phyloP scores from a whole-genome alignment of 768 basidiomycete species.

The Suillus fuscotomentosus region DNA sequence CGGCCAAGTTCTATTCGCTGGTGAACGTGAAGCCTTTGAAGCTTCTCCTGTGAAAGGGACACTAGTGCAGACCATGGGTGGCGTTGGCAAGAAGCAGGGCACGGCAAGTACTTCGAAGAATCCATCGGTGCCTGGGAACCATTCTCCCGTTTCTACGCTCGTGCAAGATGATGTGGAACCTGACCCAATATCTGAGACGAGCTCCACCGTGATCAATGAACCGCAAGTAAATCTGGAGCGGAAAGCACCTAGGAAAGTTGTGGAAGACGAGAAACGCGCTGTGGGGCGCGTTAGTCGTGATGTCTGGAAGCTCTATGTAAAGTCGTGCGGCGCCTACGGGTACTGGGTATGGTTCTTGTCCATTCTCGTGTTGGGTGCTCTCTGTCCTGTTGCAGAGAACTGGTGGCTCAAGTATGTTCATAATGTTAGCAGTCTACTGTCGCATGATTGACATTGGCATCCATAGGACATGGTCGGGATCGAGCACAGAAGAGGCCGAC shows the following conservation, averaged over 20 bases:
- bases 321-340: constrained; percentile 44
- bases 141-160: constrained; percentile 21
- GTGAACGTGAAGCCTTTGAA: constrained; percentile 62
- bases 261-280: constrained; percentile 83
- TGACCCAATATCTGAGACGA: constrained; percentile 37
- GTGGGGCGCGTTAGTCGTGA: constrained; percentile 65
- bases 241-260: constrained; percentile 73
- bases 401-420: constrained; percentile 58
- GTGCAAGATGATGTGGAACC: constrained; percentile 11
- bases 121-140: constrained; percentile 7
- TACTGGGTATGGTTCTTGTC: constrained; percentile 61
- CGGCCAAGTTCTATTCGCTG: constrained; percentile 70
- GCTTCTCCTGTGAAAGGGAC: constrained; percentile 63
- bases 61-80: constrained; percentile 57
- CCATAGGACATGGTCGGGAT: constrained; percentile 55
- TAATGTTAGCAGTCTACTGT: constrained; percentile 7
- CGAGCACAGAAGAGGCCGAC: constrained; percentile 38
- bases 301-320: constrained; percentile 64
- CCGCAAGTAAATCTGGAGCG: constrained; percentile 33
- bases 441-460: constrained; percentile 21
- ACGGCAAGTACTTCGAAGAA: constrained; percentile 13
- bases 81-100: constrained; percentile 44
- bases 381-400: constrained; percentile 70
- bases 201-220: constrained; percentile 41
- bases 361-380: constrained; percentile 52